Evolutionary conservation across 2,329 filamentous ascomycete species (phyloP), one percentile per base, ranked within the genome.

Genomic region (Colletotrichum eleusines): DNA sequence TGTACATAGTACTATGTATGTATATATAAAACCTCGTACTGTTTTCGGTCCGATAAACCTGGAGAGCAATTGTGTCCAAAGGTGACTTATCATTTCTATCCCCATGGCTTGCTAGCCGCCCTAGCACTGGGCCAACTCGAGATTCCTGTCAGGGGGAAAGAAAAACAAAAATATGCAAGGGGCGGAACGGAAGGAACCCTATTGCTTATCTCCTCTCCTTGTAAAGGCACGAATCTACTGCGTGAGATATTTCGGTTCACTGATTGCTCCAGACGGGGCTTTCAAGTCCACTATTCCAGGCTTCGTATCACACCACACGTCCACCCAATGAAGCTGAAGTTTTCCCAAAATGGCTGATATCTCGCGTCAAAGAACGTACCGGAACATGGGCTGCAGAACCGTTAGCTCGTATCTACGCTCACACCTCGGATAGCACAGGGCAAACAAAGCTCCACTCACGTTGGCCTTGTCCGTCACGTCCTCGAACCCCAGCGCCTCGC

Each of bases 401-500:
- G 5, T 69, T 31, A 69, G 67, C 8, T 8, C 35, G 12, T 31
- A 11, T 38, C 20, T 5, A 54, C 3, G 3, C 35, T 9, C 9
- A 20, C 9, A 20, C 1, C 18, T 18, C 6, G 9, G 1, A 33
- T 8, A 35, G 35, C 38, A 2, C 38, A 5, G 20, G 7, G 7
- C 12, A 44, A 20, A 26, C 7, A 0, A 14, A 0, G n/a, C 11
- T 61, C 28, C 26, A 69, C 67, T 68, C 23, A 68, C 68, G 18
- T 82, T 81, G 20, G 78, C 50, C 63, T 74, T 77, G 61, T 84
- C 81, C 11, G 81, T 82, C 55, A 81, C 75, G 59, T 83, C 80
- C 55, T 82, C 80, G 51, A 82, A 80, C 0, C 80, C 81, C 23
- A 63, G 53, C 3, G 63, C 64, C 28, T 71, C 68, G 8, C 68